A percentile compares a stretch with the other conserved stretches of the same genome.
Evolutionary conservation across 129 eudicot species (phyloP).

Genomic region (Lonicera japonica): DNA sequence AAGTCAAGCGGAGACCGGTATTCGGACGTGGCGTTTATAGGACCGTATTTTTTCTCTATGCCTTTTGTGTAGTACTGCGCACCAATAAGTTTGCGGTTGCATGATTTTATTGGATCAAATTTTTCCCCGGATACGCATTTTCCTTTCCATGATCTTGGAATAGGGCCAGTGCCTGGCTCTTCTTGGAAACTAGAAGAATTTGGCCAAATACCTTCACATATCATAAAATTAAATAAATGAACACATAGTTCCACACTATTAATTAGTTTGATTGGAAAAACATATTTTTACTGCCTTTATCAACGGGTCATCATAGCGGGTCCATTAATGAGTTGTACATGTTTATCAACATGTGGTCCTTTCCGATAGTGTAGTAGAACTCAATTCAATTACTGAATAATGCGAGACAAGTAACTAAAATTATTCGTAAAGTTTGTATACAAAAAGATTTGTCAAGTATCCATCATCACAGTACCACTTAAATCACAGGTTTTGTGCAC

Average conservation of each 20-base stretch:
- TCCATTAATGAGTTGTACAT: too few species aligned
- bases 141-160: slow-evolving; percentile 63
- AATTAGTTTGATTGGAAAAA: too few species aligned
- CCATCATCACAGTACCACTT: too few species aligned
- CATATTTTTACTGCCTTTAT: too few species aligned
- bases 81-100: slow-evolving; percentile 64
- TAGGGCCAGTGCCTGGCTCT: slow-evolving; percentile 42
- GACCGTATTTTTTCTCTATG: slow-evolving; percentile 38
- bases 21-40: slow-evolving; percentile 29
- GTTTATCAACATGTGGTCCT: too few species aligned
- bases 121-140: slow-evolving; percentile 44
- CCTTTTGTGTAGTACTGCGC: slow-evolving; percentile 63
- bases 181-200: slow-evolving; percentile 65
- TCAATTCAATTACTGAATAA: too few species aligned
- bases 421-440: too few species aligned
- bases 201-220: slow-evolving; percentile 61
- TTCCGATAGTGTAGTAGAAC: too few species aligned
- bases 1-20: slow-evolving; percentile 49
- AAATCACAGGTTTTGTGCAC: too few species aligned
- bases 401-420: not conserved
- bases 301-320: too few species aligned
- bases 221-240: not conserved
- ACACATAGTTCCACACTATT: not conserved
- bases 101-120: slow-evolving; percentile 39
- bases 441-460: too few species aligned